Evolutionary conservation across 179 eudicot genomes (phyloP), one percentile per base, ranked within the genome.

Genomic region (Corrigiola litoralis): DNA sequence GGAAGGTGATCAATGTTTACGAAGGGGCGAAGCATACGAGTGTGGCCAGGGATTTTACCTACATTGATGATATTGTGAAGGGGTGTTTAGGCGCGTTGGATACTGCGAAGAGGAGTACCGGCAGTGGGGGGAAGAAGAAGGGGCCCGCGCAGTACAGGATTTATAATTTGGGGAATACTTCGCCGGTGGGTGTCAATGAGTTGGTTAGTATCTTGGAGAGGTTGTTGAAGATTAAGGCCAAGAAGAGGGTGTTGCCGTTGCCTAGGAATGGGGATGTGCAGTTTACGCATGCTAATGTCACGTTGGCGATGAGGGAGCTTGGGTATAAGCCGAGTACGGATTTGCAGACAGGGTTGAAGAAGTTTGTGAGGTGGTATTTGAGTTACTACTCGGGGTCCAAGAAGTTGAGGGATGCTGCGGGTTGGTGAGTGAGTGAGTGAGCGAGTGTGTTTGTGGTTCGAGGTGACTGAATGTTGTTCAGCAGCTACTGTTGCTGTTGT

Each of bases 391-490:
- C 46, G 5, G 63, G 61, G 1, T 58, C 72, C 31, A 71, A 71
- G 69, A 76, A 61, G 61, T 61, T 59, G 71, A 59, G 64, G 59
- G 34, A 38, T 46, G 47, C 67, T 17, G 61, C 28, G 47, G 5
- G 58, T 59, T 72, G 71, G 71, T 72, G 55, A 66, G 32, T 13
- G n/a, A n/a, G n/a, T n/a, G n/a, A n/a, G n/a, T n/a, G n/a, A n/a
- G n/a, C n/a, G n/a, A n/a, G n/a, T n/a, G n/a, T n/a, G n/a, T n/a
- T n/a, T n/a, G n/a, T n/a, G n/a, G n/a, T n/a, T n/a, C n/a, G n/a
- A n/a, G n/a, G n/a, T n/a, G n/a, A n/a, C 14, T 14, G 3, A 24
- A 24, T 18, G 14, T 48, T 48, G 20, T n/a, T n/a, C n/a, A n/a
- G n/a, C n/a, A n/a, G n/a, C n/a, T n/a, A n/a, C n/a, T n/a, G n/a